phyloP scores from a whole-genome alignment of 495 filamentous ascomycete genomes.

The Penicillium lividum region DNA sequence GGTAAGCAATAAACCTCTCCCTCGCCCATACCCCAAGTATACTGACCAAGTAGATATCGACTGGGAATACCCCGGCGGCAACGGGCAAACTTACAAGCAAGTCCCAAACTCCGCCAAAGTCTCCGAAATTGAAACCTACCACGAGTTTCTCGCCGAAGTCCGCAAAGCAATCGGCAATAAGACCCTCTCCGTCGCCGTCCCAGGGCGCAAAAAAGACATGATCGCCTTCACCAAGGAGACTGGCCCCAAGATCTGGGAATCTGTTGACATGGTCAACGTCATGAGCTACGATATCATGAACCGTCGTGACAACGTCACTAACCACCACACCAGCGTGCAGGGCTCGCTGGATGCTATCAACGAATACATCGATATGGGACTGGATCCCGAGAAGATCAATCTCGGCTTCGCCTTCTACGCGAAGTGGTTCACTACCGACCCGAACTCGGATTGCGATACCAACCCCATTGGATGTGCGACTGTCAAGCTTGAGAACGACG shows the following conservation, averaged over 20 bases:
- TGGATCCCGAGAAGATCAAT: constrained; percentile 59
- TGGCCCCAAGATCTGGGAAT: constrained; percentile 61
- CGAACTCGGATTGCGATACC: constrained; percentile 42
- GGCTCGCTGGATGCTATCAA: constrained; percentile 56
- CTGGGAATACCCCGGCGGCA: constrained; percentile 82
- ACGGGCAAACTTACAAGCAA: constrained; percentile 73
- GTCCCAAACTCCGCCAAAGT: constrained; percentile 61
- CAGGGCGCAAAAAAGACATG: constrained; percentile 69
- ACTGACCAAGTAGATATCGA: constrained; percentile 59
- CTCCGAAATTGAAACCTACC: constrained; percentile 66
- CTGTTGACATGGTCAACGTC: constrained; percentile 73
- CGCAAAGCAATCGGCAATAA: constrained; percentile 62
- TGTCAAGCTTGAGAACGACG: constrained; percentile 60
- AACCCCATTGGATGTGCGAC: constrained; percentile 64
- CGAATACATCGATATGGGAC: constrained; percentile 61
- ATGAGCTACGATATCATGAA: constrained; percentile 84
- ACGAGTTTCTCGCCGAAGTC: constrained; percentile 60
- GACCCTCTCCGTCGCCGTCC: constrained; percentile 69
- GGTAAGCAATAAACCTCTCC: constrained; percentile 19
- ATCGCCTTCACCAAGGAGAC: constrained; percentile 67
- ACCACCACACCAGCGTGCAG: constrained; percentile 63
- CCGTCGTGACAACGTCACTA: constrained; percentile 66
- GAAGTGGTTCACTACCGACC: constrained; percentile 68
- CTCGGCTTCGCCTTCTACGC: constrained; percentile 75
- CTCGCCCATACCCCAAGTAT: constrained; percentile 10